phyloP scores from a whole-genome alignment of 495 filamentous ascomycete genomes.

The Xylaria grammica region DNA sequence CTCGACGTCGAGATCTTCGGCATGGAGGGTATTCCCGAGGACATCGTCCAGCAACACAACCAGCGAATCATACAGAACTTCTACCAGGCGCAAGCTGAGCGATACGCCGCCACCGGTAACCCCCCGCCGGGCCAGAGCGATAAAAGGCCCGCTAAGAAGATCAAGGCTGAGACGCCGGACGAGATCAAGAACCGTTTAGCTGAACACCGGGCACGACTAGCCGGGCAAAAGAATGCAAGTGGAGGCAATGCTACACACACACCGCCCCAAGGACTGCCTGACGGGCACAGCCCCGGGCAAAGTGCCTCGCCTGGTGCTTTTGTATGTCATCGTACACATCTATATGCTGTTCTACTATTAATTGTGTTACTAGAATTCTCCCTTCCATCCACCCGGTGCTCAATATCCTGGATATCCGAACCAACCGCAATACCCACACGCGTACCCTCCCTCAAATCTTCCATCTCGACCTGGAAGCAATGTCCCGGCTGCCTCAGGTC shows the following conservation, averaged over 20 bases:
- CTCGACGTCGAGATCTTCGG: conserved; percentile 96
- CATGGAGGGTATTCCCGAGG: conserved; percentile 94
- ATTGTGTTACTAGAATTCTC: conserved; percentile 39
- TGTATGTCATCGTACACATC: conserved; percentile 47
- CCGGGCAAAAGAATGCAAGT: conserved; percentile 60
- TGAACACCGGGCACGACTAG: conserved; percentile 74
- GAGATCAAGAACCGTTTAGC: conserved; percentile 84
- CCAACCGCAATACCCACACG: conserved; percentile 41
- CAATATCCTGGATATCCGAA: conserved; percentile 43
- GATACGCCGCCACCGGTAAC: conserved; percentile 83
- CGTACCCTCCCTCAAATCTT: conserved; percentile 48
- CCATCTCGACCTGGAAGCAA: conserved; percentile 48
- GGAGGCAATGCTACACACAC: conserved; percentile 67
- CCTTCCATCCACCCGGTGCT: conserved; percentile 47
- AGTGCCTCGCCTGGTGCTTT: conserved; percentile 60
- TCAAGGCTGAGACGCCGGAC: conserved; percentile 75
- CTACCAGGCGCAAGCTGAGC: conserved; percentile 83
- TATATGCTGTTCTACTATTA: background rate
- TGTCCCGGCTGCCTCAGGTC: conserved; percentile 34
- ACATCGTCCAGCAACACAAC: conserved; percentile 78
- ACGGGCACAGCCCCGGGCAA: conserved; percentile 58
- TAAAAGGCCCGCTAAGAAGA: conserved; percentile 70
- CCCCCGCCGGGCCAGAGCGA: conserved; percentile 64
- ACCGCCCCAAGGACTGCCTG: conserved; percentile 58
- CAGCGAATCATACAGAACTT: conserved; percentile 82